A percentile compares a stretch with the other conserved stretches of the same genome.
These are phyloP conservation scores for Talaromyces sp. DNA, from an alignment of 2,329 filamentous ascomycete species.

Conservation along the genomic window DNA sequence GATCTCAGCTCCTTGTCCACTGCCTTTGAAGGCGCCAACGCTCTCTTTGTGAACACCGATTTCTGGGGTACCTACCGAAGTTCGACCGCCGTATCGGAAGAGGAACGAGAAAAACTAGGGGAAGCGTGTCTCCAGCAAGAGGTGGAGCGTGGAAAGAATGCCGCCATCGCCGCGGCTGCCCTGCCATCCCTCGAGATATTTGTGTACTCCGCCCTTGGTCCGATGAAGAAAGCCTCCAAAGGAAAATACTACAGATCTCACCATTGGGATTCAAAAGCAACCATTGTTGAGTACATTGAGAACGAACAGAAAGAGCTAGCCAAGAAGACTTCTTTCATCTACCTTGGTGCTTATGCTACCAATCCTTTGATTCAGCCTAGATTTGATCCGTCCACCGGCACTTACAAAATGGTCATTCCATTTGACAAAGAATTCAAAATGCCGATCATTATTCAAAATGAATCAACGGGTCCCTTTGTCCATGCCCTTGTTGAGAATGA, in stretches of 20 bases:
- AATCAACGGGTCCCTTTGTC: conserved; percentile 13
- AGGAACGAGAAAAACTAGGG: not conserved
- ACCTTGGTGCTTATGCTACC: conserved; percentile 6
- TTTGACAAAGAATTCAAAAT: conserved; percentile 8
- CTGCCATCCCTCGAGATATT: not conserved
- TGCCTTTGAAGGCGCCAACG: conserved; percentile 43
- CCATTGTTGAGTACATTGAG: conserved; percentile 29
- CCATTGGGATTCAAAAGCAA: conserved; percentile 51
- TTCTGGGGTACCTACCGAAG: conserved; percentile 37
- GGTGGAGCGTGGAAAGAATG: conserved; percentile 50
- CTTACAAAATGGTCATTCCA: conserved; percentile 5
- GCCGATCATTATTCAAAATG: not conserved
- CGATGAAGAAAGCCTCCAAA: conserved; percentile 39
- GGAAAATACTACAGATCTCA: conserved; percentile 49
- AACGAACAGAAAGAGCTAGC: conserved; percentile 3
- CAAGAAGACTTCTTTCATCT: conserved; percentile 14
- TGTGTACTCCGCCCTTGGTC: conserved; percentile 21
- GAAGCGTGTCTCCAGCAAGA: not conserved
- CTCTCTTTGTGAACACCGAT: conserved; percentile 56
- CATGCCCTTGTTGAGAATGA: conserved; percentile 13
- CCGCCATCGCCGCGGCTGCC: conserved; percentile 52
- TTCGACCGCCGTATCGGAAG: not conserved
- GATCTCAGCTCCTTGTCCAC: conserved; percentile 27
- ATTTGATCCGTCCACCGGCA: not conserved
- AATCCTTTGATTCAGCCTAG: conserved; percentile 9